Percentiles rank a stretch among this genome's conserved stretches.
Conservation (phyloP, 1,139 yeast species). For the Lodderomyces theae region DNA sequence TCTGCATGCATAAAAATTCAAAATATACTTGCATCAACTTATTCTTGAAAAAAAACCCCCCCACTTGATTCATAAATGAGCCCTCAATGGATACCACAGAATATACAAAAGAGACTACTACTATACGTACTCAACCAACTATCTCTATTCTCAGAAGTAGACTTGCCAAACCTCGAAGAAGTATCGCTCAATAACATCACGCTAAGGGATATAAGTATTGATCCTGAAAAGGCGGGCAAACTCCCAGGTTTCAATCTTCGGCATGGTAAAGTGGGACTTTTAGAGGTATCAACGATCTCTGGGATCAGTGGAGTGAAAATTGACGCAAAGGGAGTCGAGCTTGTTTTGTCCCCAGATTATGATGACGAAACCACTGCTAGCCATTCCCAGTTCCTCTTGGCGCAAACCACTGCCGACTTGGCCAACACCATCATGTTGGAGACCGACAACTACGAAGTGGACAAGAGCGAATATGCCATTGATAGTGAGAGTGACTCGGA, state of each 20-base stretch:
- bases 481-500: slow-evolving; percentile 13
- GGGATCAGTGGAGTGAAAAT: slow-evolving; percentile 60
- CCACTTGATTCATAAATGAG: slow-evolving; percentile 35
- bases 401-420: slow-evolving; percentile 64
- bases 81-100: slow-evolving; percentile 80
- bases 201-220: slow-evolving; percentile 64
- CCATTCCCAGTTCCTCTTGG: slow-evolving; percentile 42
- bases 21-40: not conserved
- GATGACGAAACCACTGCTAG: slow-evolving; percentile 32
- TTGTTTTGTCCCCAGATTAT: slow-evolving; percentile 53
- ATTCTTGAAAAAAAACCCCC: not conserved
- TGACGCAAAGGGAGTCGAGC: slow-evolving; percentile 52
- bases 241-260: slow-evolving; percentile 67
- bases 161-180: slow-evolving; percentile 71
- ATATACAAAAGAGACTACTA: slow-evolving; percentile 75
- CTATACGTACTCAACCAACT: slow-evolving; percentile 78
- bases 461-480: slow-evolving; percentile 16
- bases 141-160: slow-evolving; percentile 79
- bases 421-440: slow-evolving; percentile 57
- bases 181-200: slow-evolving; percentile 61
- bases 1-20: not conserved
- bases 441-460: slow-evolving; percentile 16
- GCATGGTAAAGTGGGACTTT: slow-evolving; percentile 56
- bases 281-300: slow-evolving; percentile 37
- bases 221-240: slow-evolving; percentile 63